phyloP scores from a whole-genome alignment of 352 stramenopile species.

The Phytopythium montanum region DNA sequence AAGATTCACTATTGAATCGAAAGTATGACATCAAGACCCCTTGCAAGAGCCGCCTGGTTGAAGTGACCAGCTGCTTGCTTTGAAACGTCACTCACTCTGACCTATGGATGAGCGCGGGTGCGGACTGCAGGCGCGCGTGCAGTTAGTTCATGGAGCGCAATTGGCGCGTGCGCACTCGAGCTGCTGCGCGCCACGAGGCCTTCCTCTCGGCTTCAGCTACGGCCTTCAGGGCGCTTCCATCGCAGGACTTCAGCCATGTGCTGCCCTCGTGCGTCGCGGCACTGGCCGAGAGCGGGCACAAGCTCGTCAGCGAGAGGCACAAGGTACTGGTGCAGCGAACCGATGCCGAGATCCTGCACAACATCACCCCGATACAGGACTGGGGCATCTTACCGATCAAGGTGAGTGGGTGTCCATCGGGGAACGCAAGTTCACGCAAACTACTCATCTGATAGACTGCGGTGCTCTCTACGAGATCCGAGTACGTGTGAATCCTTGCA shows the following conservation, averaged over 20 bases:
- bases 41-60: not conserved
- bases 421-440: no score
- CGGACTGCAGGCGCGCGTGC: conserved; percentile 52
- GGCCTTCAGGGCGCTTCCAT: conserved; percentile 57
- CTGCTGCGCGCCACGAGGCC: conserved; percentile 63
- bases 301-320: conserved; percentile 61
- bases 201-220: conserved; percentile 53
- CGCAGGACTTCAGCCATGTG: conserved; percentile 43
- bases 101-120: conserved; percentile 44
- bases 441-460: not conserved
- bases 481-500: conserved; percentile 20
- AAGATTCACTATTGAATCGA: no score
- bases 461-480: conserved; percentile 44
- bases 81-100: no score
- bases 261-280: conserved; percentile 47
- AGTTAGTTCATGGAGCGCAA: conserved; percentile 87
- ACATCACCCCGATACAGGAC: conserved; percentile 75
- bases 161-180: conserved; percentile 46
- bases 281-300: conserved; percentile 44
- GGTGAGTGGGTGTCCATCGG: conserved; percentile 23
- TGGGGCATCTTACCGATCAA: conserved; percentile 82
- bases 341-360: conserved; percentile 65
- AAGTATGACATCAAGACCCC: no score
- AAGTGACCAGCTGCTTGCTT: no score
- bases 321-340: conserved; percentile 72